Evolutionary conservation across 2,329 filamentous ascomycete genomes (phyloP).

Genomic region (Ophiostoma angusticollis): DNA sequence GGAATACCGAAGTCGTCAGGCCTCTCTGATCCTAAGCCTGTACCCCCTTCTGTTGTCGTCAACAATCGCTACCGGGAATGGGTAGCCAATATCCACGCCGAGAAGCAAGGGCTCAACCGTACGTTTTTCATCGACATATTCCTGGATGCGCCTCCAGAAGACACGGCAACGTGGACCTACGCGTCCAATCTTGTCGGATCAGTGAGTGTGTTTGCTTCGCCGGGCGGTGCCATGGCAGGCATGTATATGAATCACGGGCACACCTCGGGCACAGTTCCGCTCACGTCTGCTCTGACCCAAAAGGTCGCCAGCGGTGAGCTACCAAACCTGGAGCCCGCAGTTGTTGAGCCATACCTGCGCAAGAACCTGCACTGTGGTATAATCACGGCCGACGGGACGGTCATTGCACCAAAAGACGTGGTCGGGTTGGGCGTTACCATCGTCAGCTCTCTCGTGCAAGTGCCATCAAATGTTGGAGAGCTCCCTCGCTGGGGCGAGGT

Average conservation of each 20-base stretch:
- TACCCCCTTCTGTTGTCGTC: slow-evolving; percentile 20
- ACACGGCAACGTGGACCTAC: slow-evolving; percentile 36
- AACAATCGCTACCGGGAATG: slow-evolving; percentile 46
- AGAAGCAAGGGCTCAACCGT: slow-evolving; percentile 45
- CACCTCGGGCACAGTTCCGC: slow-evolving; percentile 37
- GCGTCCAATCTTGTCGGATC: slow-evolving; percentile 48
- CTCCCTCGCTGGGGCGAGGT: slow-evolving; percentile 25
- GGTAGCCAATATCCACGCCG: slow-evolving; percentile 52
- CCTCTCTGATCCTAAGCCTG: neutral
- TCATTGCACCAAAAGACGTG: slow-evolving; percentile 19
- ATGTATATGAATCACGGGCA: slow-evolving; percentile 21
- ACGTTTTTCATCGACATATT: slow-evolving; percentile 59
- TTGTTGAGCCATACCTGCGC: slow-evolving; percentile 30
- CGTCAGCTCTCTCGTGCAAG: slow-evolving; percentile 25
- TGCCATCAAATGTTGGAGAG: slow-evolving; percentile 20
- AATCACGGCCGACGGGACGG: slow-evolving; percentile 18
- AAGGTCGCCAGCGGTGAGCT: slow-evolving; percentile 26
- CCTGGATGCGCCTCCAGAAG: slow-evolving; percentile 37
- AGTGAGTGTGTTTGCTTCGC: slow-evolving; percentile 40
- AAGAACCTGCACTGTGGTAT: slow-evolving; percentile 25
- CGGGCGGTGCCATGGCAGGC: slow-evolving; percentile 10
- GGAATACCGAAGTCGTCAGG: neutral
- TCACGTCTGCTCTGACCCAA: slow-evolving; percentile 36
- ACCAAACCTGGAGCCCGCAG: slow-evolving; percentile 23
- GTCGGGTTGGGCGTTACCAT: slow-evolving; percentile 24